A percentile compares a stretch with the other conserved stretches of the same genome.
Evolutionary conservation across 2,329 filamentous ascomycete species (phyloP).

Genomic region (Conoideocrella luteorostrata): DNA sequence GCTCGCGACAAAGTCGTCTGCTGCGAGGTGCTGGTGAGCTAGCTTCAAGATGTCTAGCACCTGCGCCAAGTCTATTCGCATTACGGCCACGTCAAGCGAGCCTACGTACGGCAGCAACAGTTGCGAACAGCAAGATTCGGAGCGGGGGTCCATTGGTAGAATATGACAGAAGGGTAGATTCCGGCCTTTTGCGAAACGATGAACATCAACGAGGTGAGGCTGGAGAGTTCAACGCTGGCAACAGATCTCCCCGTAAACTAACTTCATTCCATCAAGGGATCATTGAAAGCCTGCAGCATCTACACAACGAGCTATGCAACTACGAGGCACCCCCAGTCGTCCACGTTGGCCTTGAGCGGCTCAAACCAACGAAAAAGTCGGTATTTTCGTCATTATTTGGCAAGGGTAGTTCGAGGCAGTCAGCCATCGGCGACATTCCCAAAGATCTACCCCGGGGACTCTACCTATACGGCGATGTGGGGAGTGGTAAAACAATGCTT

Average conservation of each 20-base stretch:
- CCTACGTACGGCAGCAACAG: slow-evolving; percentile 23
- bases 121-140: slow-evolving; percentile 18
- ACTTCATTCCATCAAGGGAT: slow-evolving; percentile 51
- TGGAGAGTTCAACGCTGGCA: slow-evolving; percentile 12
- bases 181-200: slow-evolving; percentile 73
- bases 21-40: background rate
- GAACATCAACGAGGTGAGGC: slow-evolving; percentile 74
- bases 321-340: slow-evolving; percentile 71
- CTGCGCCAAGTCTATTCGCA: background rate
- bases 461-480: slow-evolving; percentile 95
- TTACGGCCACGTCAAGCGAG: background rate
- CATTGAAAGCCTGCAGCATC: slow-evolving; percentile 79
- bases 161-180: slow-evolving; percentile 75
- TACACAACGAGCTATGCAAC: slow-evolving; percentile 72
- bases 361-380: slow-evolving; percentile 47
- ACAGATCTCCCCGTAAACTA: background rate
- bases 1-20: background rate
- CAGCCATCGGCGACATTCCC: slow-evolving; percentile 51
- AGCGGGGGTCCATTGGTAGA: slow-evolving; percentile 71
- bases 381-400: slow-evolving; percentile 59
- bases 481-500: slow-evolving; percentile 97
- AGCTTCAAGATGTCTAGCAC: background rate
- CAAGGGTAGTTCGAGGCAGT: slow-evolving; percentile 29
- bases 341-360: slow-evolving; percentile 69
- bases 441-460: slow-evolving; percentile 76